Evolutionary conservation across 2,329 filamentous ascomycete genomes (phyloP).

Genomic region (Epichloe coenophiala): DNA sequence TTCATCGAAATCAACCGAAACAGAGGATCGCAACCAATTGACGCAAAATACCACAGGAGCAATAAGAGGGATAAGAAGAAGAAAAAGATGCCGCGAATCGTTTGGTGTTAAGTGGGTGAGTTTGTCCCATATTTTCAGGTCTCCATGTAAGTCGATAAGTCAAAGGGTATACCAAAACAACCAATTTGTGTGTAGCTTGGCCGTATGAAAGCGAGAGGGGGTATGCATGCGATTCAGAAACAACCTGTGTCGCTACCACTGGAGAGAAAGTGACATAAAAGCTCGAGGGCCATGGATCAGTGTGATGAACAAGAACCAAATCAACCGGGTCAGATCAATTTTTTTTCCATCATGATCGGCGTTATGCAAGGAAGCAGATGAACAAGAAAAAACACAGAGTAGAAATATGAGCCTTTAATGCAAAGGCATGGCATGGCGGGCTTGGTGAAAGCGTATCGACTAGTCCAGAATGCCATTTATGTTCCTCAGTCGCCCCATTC

Average conservation of each 20-base stretch:
- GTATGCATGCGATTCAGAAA: not conserved
- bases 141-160: slow-evolving; percentile 3
- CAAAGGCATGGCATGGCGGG: slow-evolving; percentile 2
- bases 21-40: not conserved
- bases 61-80: not conserved
- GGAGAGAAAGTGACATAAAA: not conserved
- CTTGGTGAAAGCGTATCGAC: slow-evolving; percentile 3
- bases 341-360: not conserved
- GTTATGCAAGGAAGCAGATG: not conserved
- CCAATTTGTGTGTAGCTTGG: slow-evolving; percentile 1
- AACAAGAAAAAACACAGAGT: not conserved
- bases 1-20: not conserved
- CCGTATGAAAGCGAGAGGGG: not conserved
- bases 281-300: not conserved
- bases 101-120: not conserved
- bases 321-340: not conserved
- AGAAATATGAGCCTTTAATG: not conserved
- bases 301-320: not conserved
- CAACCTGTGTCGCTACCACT: not conserved
- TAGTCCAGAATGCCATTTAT: not conserved
- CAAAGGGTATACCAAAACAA: slow-evolving; percentile 16
- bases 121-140: not conserved
- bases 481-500: not conserved
- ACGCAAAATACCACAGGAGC: not conserved
- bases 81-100: not conserved